phyloP scores from a whole-genome alignment of 2,329 filamentous ascomycete genomes.

The Arthrinium phaeospermum region DNA sequence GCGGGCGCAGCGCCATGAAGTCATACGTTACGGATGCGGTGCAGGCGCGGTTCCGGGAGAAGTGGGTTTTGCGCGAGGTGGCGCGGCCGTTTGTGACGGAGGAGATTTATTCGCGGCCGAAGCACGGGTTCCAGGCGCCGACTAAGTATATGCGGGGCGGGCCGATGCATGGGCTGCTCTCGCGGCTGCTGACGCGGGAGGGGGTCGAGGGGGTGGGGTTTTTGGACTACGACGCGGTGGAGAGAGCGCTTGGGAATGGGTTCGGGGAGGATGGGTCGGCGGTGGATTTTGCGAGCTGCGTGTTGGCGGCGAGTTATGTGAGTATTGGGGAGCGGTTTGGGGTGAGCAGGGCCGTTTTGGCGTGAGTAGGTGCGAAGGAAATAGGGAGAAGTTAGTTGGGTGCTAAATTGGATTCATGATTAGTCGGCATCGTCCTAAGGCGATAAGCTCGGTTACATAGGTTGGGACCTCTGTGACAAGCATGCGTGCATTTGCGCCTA shows the following conservation, averaged over 20 bases:
- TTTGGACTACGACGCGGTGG: conserved; percentile 42
- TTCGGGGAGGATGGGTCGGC: conserved; percentile 44
- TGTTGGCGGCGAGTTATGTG: conserved; percentile 49
- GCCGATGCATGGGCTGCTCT: conserved; percentile 45
- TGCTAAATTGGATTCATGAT: no score
- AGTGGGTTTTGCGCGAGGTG: conserved; percentile 30
- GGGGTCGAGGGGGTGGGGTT: conserved; percentile 47
- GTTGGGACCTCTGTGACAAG: no score
- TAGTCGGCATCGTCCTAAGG: no score
- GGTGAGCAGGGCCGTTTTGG: conserved; percentile 31
- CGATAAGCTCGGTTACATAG: no score
- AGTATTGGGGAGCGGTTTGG: conserved; percentile 49
- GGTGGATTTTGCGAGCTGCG: conserved; percentile 42
- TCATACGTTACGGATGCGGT: conserved; percentile 3
- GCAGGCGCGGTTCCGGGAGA: conserved; percentile 26
- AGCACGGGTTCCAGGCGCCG: conserved; percentile 55
- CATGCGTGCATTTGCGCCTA: no score
- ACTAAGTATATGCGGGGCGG: conserved; percentile 45
- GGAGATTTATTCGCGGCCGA: conserved; percentile 55
- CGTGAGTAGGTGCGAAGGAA: not conserved
- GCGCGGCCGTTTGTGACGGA: conserved; percentile 33
- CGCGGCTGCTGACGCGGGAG: conserved; percentile 40
- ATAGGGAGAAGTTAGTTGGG: no score
- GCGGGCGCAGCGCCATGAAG: conserved; percentile 21
- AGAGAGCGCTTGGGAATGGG: conserved; percentile 43